phyloP scores from a whole-genome alignment of 83 land plant species.

The Picea mariana region DNA sequence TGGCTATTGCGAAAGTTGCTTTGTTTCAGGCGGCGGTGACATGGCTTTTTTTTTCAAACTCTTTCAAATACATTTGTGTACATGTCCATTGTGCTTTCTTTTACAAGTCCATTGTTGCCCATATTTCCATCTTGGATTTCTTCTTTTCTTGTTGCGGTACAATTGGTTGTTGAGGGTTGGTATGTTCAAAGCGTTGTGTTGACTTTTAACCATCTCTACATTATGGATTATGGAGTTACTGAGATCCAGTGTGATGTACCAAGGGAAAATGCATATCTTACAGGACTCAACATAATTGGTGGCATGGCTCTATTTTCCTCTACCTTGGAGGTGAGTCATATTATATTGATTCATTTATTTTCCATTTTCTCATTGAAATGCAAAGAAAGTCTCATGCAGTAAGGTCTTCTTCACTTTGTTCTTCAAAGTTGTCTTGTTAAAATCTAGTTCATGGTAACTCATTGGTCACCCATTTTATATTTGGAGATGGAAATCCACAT shows the following conservation, averaged over 20 bases:
- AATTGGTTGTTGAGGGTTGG: slow-evolving; percentile 66
- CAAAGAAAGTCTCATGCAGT: too few species aligned
- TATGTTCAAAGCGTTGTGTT: slow-evolving; percentile 60
- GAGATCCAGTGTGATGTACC: slow-evolving; percentile 79
- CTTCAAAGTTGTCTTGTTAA: neutral
- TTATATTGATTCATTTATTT: too few species aligned
- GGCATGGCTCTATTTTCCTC: slow-evolving; percentile 90
- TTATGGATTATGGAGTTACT: slow-evolving; percentile 77
- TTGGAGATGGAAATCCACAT: neutral
- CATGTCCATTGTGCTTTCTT: slow-evolving; percentile 74
- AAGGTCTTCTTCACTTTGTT: neutral
- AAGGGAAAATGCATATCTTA: slow-evolving; percentile 75
- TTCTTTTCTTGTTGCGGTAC: slow-evolving; percentile 62
- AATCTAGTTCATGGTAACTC: neutral
- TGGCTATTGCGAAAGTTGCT: too few species aligned
- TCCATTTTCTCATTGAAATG: neutral
- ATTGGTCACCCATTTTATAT: neutral
- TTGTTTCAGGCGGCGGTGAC: slow-evolving; percentile 78
- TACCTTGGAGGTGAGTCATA: slow-evolving; percentile 61
- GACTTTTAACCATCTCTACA: slow-evolving; percentile 44
- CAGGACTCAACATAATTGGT: slow-evolving; percentile 88
- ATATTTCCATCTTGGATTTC: slow-evolving; percentile 79
- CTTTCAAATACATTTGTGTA: slow-evolving; percentile 80
- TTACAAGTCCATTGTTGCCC: slow-evolving; percentile 72
- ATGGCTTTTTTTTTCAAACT: slow-evolving; percentile 58